Base-by-base conservation (phyloP, 495 filamentous ascomycete species). In the Paragyromitra xinjiangensis region DNA sequence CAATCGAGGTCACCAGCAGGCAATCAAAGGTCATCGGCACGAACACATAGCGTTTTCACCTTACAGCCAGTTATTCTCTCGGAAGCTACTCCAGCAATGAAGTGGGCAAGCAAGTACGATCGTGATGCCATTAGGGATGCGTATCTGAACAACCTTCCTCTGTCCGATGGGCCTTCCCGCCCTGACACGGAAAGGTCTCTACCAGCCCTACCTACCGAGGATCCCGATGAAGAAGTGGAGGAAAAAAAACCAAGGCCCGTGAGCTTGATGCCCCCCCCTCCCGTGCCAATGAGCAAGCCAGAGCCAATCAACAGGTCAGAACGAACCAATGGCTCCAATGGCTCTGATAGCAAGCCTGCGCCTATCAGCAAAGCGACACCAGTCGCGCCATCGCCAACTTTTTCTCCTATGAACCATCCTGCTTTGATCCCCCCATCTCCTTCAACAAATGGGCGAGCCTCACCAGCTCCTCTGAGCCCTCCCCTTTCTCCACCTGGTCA, bases 81-180 rank as follows among this genome's bases (percentile, higher is more conserved):
- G 69, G 95, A 95, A 81, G 96, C 94, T 19, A 94, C 91, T 16
- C 91, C 94, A 29, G 95, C 95, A 11, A 92, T 99, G 90, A 95
- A 97, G 83, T 99, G 95, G 95, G 93, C 95, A 9, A 93, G 87
- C 82, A 91, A 90, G 70, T 95, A 94, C 78, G 95, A 99, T 81
- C 94, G 94, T 83, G 90, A 95, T 81, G 87, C 90, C 2, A 91
- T 95, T 71, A 87, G 93, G 16, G 89, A 91, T 58, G 90, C 92
- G 24, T 98, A 98, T 84, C 87, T 98, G 9, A 82, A 83, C 51
- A 80, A 77, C 14, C 58, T 65, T 51, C 71, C 81, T 45, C 65
- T 75, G 6, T 71, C 71, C 16, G 76, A 79, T 66, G 53, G 39
- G 59, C 55, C 70, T 53, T 69, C 71, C 62, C 59, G 82, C 24